These are phyloP conservation scores for Penicillium sp. DNA, from an alignment of 2,329 filamentous ascomycete genomes.

Conservation along the genomic window DNA sequence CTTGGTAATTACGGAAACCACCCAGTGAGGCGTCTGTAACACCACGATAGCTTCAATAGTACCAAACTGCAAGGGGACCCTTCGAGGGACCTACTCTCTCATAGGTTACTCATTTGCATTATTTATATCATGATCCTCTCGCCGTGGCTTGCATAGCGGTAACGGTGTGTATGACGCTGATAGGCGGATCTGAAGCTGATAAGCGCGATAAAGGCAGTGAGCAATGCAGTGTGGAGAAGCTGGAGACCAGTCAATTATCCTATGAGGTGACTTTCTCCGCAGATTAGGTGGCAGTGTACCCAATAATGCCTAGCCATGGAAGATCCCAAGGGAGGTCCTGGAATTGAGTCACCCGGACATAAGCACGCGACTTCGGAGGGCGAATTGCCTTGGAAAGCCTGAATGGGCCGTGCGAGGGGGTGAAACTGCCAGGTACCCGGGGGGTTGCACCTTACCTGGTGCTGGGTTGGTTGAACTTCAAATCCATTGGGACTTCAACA, in stretches of 20 bases:
- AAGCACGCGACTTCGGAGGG: slow-evolving; percentile 27
- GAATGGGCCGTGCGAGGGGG: slow-evolving; percentile 7
- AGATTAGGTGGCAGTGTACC: slow-evolving; percentile 3
- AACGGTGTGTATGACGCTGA: neutral
- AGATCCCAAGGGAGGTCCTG: neutral
- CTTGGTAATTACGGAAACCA: no score
- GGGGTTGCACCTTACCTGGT: neutral
- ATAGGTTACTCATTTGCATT: no score
- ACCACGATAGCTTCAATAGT: no score
- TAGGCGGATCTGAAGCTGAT: slow-evolving; percentile 17
- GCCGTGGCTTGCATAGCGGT: neutral
- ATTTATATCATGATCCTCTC: neutral
- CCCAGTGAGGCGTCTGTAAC: no score
- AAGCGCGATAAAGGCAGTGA: slow-evolving; percentile 17
- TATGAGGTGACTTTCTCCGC: slow-evolving; percentile 13
- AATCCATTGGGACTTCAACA: neutral
- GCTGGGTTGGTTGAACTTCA: neutral
- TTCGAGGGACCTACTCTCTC: no score
- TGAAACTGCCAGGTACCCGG: slow-evolving; percentile 23
- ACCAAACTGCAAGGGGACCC: no score
- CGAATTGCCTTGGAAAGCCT: slow-evolving; percentile 20
- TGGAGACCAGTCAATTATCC: slow-evolving; percentile 12
- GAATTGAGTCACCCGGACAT: slow-evolving; percentile 16
- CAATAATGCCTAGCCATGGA: slow-evolving; percentile 5
- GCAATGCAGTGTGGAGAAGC: slow-evolving; percentile 20